Evolutionary conservation across 305 asterid species (phyloP).

Genomic region (Plantago coronopus): DNA sequence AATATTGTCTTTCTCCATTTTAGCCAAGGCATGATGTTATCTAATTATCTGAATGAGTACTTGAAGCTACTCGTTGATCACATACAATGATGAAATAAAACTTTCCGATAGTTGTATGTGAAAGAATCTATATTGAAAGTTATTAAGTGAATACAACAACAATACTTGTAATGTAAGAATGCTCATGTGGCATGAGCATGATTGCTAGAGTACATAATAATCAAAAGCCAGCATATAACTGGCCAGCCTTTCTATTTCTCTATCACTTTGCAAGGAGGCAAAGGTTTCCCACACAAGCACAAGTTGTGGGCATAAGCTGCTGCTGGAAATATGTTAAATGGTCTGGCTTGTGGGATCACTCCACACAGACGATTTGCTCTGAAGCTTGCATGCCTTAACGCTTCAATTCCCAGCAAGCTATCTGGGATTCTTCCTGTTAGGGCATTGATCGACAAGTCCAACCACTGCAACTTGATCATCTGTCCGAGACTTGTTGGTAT

Average conservation of each 20-base stretch:
- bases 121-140: slow-evolving; percentile 5
- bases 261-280: slow-evolving; percentile 65
- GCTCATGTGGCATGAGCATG: slow-evolving; percentile 42
- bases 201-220: slow-evolving; percentile 16
- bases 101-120: not conserved
- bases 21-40: no score
- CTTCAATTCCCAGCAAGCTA: slow-evolving; percentile 51
- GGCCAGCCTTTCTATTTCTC: slow-evolving; percentile 37
- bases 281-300: slow-evolving; percentile 86
- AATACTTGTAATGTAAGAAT: slow-evolving; percentile 5
- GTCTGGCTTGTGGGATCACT: slow-evolving; percentile 77
- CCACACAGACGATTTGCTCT: slow-evolving; percentile 82
- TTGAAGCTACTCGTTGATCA: not conserved
- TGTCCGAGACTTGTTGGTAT: slow-evolving; percentile 68
- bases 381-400: slow-evolving; percentile 65
- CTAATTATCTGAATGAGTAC: no score
- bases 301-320: slow-evolving; percentile 72
- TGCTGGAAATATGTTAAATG: slow-evolving; percentile 56
- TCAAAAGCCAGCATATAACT: slow-evolving; percentile 62
- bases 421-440: slow-evolving; percentile 65
- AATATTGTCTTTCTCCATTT: no score
- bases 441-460: slow-evolving; percentile 65
- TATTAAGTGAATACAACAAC: slow-evolving; percentile 1
- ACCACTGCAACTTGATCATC: slow-evolving; percentile 64
- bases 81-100: no score